Percentiles rank a stretch among this genome's conserved stretches.
Conservation (phyloP, 306 rosid species). For the Vigna trinervia region DNA sequence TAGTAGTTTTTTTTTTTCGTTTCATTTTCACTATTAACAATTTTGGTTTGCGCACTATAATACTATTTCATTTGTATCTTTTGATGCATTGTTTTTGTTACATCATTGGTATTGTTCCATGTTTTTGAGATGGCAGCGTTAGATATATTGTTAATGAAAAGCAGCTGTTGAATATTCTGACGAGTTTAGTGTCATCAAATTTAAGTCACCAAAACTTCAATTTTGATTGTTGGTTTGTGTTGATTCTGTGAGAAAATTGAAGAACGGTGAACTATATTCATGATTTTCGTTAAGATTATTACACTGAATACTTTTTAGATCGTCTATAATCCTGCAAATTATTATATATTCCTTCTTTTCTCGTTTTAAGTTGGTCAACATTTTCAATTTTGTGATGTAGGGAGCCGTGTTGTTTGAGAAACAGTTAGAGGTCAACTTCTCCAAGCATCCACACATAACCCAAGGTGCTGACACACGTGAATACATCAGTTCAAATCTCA, state of each 20-base stretch:
- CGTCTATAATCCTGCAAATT: background rate
- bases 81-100: constrained; percentile 1
- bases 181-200: background rate
- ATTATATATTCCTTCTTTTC: constrained; percentile 11
- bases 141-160: background rate
- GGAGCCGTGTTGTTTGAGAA: constrained; percentile 88
- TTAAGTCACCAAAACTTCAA: background rate
- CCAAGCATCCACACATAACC: constrained; percentile 80
- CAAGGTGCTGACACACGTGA: constrained; percentile 93
- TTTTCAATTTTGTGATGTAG: constrained; percentile 48
- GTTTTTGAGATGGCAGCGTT: constrained; percentile 16
- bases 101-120: background rate
- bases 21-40: background rate
- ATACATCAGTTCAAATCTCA: constrained; percentile 82
- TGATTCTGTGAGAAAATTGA: background rate
- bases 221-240: background rate
- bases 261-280: background rate
- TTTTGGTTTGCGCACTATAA: background rate
- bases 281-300: constrained; percentile 10
- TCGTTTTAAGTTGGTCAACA: background rate
- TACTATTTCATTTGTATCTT: background rate
- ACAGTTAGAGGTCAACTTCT: constrained; percentile 87
- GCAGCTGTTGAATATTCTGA: background rate
- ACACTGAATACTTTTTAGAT: constrained; percentile 9
- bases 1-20: background rate